Conservation (phyloP, 352 stramenopile species). For the Globisporangium paroecandrum region DNA sequence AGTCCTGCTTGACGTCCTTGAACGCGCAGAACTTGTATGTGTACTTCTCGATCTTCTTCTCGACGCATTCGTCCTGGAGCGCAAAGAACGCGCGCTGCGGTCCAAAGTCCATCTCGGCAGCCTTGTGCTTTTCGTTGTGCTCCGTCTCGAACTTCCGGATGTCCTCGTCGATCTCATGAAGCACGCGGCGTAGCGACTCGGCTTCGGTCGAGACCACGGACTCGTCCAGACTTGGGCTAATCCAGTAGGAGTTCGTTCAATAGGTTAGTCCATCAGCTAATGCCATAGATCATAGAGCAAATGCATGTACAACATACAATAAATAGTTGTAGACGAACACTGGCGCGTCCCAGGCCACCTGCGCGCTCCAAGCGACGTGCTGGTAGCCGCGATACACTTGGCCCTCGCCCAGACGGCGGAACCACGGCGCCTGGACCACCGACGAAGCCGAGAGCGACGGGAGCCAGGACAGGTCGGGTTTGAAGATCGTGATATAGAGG, state of each 20-base stretch:
- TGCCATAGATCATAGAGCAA: neutral
- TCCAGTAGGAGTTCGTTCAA: neutral
- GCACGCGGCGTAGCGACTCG: constrained; percentile 60
- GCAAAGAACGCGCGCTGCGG: constrained; percentile 66
- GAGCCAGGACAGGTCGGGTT: constrained; percentile 29
- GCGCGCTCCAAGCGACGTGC: constrained; percentile 37
- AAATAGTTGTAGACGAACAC: constrained; percentile 69
- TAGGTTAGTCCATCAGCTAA: neutral
- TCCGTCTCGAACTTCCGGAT: constrained; percentile 56
- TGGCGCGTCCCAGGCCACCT: constrained; percentile 66
- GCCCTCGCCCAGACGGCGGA: constrained; percentile 56
- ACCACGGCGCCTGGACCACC: constrained; percentile 36
- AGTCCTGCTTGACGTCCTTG: constrained; percentile 74
- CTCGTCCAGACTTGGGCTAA: constrained; percentile 56
- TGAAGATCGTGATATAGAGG: constrained; percentile 35
- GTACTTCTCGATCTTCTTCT: constrained; percentile 85
- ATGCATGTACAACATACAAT: constrained; percentile 41
- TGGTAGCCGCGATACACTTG: constrained; percentile 48
- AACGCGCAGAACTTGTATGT: constrained; percentile 88
- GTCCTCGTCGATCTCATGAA: constrained; percentile 64
- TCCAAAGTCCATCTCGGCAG: constrained; percentile 58
- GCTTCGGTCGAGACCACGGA: constrained; percentile 54
- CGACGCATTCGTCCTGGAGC: constrained; percentile 74
- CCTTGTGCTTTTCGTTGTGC: constrained; percentile 35
- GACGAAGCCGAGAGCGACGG: constrained; percentile 23